Conservation (phyloP, 176 grass and related monocot species). For the Ensete glaucum region DNA sequence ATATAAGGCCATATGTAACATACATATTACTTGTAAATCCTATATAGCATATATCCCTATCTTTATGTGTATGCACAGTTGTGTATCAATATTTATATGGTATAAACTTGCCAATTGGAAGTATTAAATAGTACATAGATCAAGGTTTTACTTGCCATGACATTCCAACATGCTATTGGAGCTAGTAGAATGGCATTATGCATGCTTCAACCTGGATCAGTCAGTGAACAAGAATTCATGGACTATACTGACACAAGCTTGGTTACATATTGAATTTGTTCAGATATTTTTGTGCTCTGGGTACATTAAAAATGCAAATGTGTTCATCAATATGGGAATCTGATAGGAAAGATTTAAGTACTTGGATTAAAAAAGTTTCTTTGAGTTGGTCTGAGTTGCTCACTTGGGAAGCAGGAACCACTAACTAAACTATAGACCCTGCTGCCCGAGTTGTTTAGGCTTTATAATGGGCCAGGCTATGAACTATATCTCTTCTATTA, state of each 20-base stretch:
- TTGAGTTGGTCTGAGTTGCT: no score
- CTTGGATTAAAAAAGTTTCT: no score
- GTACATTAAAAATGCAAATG: background rate
- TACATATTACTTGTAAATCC: background rate
- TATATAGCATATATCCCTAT: background rate
- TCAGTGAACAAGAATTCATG: background rate
- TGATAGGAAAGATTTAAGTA: no score
- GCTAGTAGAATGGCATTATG: background rate
- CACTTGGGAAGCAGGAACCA: no score
- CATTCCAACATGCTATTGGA: background rate
- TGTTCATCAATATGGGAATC: background rate
- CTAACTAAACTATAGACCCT: no score
- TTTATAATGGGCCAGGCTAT: no score
- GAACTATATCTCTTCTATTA: no score
- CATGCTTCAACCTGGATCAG: background rate
- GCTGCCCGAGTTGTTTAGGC: no score
- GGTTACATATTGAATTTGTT: background rate
- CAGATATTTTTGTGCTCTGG: background rate
- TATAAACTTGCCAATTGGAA: background rate
- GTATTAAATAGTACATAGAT: background rate
- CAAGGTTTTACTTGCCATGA: background rate
- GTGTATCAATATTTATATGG: background rate
- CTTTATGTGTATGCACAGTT: background rate
- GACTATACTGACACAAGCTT: background rate
- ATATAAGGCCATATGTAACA: background rate